Base-by-base conservation (phyloP, 768 basidiomycete species). In the Scleroderma bovista region DNA sequence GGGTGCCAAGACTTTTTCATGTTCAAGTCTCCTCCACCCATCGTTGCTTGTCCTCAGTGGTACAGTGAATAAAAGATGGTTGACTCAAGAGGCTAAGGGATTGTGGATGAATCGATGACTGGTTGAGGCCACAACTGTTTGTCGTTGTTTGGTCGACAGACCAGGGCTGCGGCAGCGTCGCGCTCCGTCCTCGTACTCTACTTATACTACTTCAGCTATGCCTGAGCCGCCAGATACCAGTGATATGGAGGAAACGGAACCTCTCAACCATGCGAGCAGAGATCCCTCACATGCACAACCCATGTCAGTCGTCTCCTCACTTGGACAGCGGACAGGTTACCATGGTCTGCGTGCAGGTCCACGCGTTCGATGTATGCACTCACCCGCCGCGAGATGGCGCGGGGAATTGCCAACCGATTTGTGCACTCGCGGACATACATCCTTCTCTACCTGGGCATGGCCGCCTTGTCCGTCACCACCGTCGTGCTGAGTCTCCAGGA, bases 1-100 rank as follows among this genome's bases (percentile, higher is more conserved):
- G 94, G 94, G 68, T 97, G 94, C 94, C 94, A 97, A 56, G 91
- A 93, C 80, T 96, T 95, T 72, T 90, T 96, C 94, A 98, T 98
- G 65, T 98, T 98, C 66, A 97, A 77, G 69, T 97, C 94, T 53
- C 89, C 94, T 51, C 94, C 93, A 82, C 94, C 94, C 94, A 97
- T 97, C 61, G 86, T 96, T 77, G 60, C 58, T 62, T 48, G 53
- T 45, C 63, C 60, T 50, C 50, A 49, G 6, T 58, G 22, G 34
- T 40, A 51, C 13, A 50, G n/a, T 45, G 29, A 31, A 44, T 46
- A 33, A 39, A 13, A 43, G 44, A 20, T 48, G 39, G 43, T 55
- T n/a, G 32, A 15, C 32, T 33, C 7, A 7, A 15, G n/a, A 51
- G 51, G 15, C 51, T 51, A 46, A 32, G 32, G 50, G 46, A 48